Conservation (phyloP, 1,139 yeast species). For the Geotrichum candidum region DNA sequence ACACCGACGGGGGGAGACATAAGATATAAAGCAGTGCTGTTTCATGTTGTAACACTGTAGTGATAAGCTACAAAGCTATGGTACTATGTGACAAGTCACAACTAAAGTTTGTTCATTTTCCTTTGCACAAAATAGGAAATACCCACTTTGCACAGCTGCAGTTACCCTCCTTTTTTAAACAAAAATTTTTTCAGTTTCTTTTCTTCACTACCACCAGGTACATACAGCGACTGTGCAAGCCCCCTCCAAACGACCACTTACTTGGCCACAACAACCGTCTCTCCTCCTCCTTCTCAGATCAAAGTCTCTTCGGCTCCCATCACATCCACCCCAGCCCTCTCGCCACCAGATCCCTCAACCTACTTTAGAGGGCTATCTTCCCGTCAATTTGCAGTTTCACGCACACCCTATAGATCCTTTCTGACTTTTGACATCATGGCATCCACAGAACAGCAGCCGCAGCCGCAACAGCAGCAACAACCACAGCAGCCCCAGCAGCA, state of each 20-base stretch:
- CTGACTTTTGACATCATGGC: neutral
- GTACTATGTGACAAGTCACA: too few relatives aligned
- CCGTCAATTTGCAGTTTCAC: neutral
- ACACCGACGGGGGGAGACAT: too few relatives aligned
- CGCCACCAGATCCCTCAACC: too few relatives aligned
- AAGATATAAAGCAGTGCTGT: neutral
- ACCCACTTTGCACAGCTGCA: neutral
- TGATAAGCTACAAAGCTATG: too few relatives aligned
- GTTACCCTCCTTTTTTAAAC: neutral
- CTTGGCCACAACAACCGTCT: neutral
- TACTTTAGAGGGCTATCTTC: neutral
- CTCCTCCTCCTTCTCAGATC: neutral
- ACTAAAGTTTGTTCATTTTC: neutral
- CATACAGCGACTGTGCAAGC: neutral
- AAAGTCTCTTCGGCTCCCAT: neutral
- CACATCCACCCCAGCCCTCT: neutral
- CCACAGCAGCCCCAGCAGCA: neutral
- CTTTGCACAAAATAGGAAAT: neutral
- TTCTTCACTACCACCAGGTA: neutral
- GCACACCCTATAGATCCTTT: neutral
- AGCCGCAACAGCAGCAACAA: neutral
- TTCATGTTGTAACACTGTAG: too few relatives aligned
- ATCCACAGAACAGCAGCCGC: neutral
- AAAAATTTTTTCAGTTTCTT: too few relatives aligned
- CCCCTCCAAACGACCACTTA: neutral